Evolutionary conservation across 352 stramenopile species (phyloP).

Genomic region (Globisporangium iwayamae): DNA sequence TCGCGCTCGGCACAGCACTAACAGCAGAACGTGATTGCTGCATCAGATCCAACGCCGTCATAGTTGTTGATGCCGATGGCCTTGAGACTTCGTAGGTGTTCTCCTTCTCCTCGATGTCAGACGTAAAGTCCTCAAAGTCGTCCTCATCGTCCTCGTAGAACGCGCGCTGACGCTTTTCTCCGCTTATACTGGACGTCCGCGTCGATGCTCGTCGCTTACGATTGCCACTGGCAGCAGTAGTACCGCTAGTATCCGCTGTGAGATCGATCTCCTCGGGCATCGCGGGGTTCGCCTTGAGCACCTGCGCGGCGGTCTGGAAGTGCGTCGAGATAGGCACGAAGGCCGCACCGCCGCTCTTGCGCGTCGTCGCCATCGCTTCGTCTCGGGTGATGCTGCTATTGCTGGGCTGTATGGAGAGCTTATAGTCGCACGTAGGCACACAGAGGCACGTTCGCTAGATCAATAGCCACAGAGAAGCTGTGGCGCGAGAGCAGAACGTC

Average conservation of each 20-base stretch:
- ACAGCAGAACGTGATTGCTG: constrained; percentile 20
- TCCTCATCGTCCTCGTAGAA: constrained; percentile 68
- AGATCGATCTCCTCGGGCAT: constrained; percentile 46
- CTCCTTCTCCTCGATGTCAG: not conserved
- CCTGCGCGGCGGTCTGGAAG: constrained; percentile 37
- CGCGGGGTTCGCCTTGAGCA: constrained; percentile 11
- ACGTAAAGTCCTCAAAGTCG: constrained; percentile 17
- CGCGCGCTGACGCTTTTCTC: constrained; percentile 4
- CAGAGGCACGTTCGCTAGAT: not conserved
- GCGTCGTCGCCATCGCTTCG: constrained; percentile 10
- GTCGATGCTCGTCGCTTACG: constrained; percentile 1
- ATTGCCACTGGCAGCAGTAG: not conserved
- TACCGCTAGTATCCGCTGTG: constrained; percentile 11
- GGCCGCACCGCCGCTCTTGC: constrained; percentile 5
- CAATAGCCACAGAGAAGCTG: not conserved
- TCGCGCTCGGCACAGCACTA: not conserved
- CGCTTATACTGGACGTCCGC: not conserved
- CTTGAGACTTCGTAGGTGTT: not conserved
- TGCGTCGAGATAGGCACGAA: constrained; percentile 59
- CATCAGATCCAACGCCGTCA: constrained; percentile 43
- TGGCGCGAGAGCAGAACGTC: not conserved
- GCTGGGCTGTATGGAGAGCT: not conserved
- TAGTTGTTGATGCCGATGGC: constrained; percentile 25
- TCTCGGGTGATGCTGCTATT: not conserved
- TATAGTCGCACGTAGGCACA: not conserved